Evolutionary conservation across 2,329 filamentous ascomycete species (phyloP).

Genomic region (Elsinoe necatrix): DNA sequence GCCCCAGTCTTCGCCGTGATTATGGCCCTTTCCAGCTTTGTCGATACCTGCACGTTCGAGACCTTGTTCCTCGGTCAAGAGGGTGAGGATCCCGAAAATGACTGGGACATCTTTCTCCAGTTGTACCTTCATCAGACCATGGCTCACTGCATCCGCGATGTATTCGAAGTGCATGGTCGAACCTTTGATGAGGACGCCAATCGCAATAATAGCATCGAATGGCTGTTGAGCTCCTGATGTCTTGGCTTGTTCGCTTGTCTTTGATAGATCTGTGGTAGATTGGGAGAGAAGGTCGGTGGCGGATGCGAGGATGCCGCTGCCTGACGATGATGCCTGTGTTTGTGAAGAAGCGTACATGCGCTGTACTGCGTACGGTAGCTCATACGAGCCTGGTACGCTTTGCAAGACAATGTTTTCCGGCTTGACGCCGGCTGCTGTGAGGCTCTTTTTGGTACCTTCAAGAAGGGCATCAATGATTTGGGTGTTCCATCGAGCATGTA

Average conservation of each 20-base stretch:
- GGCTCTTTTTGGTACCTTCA: slow-evolving; percentile 66
- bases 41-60: slow-evolving; percentile 69
- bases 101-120: slow-evolving; percentile 83
- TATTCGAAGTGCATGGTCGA: slow-evolving; percentile 99
- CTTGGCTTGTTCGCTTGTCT: slow-evolving; percentile 22
- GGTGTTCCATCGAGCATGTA: slow-evolving; percentile 93
- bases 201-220: slow-evolving; percentile 90
- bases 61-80: slow-evolving; percentile 82
- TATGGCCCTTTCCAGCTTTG: slow-evolving; percentile 52
- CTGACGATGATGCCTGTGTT: slow-evolving; percentile 61
- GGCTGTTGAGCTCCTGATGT: slow-evolving; percentile 40
- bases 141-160: slow-evolving; percentile 82
- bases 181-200: slow-evolving; percentile 95
- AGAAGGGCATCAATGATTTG: slow-evolving; percentile 81
- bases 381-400: slow-evolving; percentile 88
- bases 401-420: slow-evolving; percentile 82
- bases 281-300: slow-evolving; percentile 69
- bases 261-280: slow-evolving; percentile 58
- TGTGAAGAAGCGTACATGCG: slow-evolving; percentile 48
- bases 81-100: slow-evolving; percentile 84
- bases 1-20: slow-evolving; percentile 97
- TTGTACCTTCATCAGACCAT: slow-evolving; percentile 90
- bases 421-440: slow-evolving; percentile 70
- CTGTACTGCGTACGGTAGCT: slow-evolving; percentile 84
- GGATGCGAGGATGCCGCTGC: slow-evolving; percentile 51